Evolutionary conservation across 768 basidiomycete species (phyloP), one percentile per base, ranked within the genome.

Genomic region (Amyloporia xantha): DNA sequence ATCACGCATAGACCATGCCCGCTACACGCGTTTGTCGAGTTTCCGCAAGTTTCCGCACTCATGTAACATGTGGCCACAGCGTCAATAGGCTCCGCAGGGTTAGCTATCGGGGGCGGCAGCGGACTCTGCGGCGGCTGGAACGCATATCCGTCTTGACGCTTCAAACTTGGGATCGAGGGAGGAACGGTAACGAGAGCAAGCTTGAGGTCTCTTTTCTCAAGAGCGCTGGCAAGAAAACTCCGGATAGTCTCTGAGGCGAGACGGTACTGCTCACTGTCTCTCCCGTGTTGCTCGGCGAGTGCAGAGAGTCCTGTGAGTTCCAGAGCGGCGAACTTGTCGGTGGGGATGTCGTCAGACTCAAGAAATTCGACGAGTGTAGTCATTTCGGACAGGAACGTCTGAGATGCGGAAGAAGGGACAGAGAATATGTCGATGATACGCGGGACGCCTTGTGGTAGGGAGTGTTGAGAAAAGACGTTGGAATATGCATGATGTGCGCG

Each of bases 1-100:
- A 71, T 62, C 15, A 76, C 71, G 56, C 90, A 92, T 52, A 76
- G 58, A 0, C 90, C 90, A 42, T 79, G 73, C 7, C 84, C 83
- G 6, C 83, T 85, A 62, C 90, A 92, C 20, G 70, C 58, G 41
- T 69, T 71, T 5, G 90, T 92, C 42, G 71, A 70, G 54, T 83
- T 79, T 23, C 60, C 66, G 63, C 90, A 92, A 1, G 70, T 63
- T 20, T 78, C 72, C 17, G 65, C 63, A 20, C 76, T 73, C 2
- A 67, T 57, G 60, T 79, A 82, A 68, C 90, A 92, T 5, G 79
- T 76, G 12, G 82, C 77, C 25, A 81, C 62, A 30, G 74, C 74
- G 46, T 75, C 75, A 46, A 82, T 76, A 1, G 83, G 82, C 51
- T 77, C 56, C 7, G 51, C 55, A 13, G 63, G 63, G 62, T 6